Evolutionary conservation across 1,139 yeast species (phyloP).

Genomic region (Protomyces gravidus): DNA sequence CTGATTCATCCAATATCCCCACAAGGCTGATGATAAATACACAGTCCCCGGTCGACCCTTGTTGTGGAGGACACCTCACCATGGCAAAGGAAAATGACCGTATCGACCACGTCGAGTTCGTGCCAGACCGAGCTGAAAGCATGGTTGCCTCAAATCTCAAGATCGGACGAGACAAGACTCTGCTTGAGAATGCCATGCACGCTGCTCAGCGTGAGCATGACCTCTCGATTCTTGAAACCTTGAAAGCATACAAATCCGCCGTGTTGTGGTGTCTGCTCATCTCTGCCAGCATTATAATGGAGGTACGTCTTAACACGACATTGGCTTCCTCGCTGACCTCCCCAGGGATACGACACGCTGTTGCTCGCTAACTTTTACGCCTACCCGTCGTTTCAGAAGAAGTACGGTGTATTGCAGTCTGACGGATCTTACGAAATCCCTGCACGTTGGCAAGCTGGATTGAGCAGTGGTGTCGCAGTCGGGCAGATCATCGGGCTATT

Average conservation of each 20-base stretch:
- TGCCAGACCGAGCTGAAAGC: neutral
- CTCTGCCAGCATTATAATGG: conserved; percentile 48
- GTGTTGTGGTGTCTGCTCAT: conserved; percentile 48
- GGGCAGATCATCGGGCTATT: conserved; percentile 46
- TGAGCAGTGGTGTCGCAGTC: conserved; percentile 43
- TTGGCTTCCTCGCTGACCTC: conserved; percentile 4
- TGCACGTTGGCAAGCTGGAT: conserved; percentile 48
- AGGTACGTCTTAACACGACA: conserved; percentile 27
- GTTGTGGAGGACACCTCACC: no score
- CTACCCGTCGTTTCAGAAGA: conserved; percentile 44
- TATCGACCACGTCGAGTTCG: neutral
- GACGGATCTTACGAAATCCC: conserved; percentile 40
- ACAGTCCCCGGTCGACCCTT: no score
- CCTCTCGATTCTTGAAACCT: conserved; percentile 4
- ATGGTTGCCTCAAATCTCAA: neutral
- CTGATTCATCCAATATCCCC: no score
- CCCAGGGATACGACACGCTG: conserved; percentile 46
- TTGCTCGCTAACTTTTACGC: conserved; percentile 47
- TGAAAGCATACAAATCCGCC: conserved; percentile 42
- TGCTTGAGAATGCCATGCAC: neutral
- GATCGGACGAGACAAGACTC: neutral
- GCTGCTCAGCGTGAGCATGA: conserved; percentile 11
- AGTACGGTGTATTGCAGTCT: conserved; percentile 38
- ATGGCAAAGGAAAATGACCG: neutral
- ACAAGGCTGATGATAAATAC: no score